These are phyloP conservation scores for Calocybe gangraenosa DNA, from an alignment of 768 basidiomycete genomes.

Conservation along the genomic window DNA sequence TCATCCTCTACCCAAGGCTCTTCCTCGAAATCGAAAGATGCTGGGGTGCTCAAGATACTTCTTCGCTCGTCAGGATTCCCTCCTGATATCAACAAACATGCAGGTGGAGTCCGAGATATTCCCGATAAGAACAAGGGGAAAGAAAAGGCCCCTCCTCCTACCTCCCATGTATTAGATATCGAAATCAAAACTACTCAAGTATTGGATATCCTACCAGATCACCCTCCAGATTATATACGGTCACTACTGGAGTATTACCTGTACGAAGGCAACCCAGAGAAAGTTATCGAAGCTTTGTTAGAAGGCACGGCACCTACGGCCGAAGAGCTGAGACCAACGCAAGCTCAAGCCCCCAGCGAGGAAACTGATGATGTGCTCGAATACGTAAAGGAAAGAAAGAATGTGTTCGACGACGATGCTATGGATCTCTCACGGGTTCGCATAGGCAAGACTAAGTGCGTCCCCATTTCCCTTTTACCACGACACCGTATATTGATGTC, in stretches of 20 bases:
- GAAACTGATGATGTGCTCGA: slow-evolving; percentile 11
- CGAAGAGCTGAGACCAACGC: slow-evolving; percentile 18
- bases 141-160: slow-evolving; percentile 25
- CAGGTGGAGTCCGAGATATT: slow-evolving; percentile 19
- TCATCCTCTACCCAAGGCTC: slow-evolving; percentile 2
- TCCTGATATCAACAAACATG: slow-evolving; percentile 34
- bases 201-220: slow-evolving; percentile 71
- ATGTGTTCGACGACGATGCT: slow-evolving; percentile 70
- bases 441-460: slow-evolving; percentile 56
- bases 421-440: slow-evolving; percentile 61
- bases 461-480: neutral
- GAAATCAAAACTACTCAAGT: slow-evolving; percentile 65
- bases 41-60: slow-evolving; percentile 61
- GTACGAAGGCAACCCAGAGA: slow-evolving; percentile 55
- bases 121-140: slow-evolving; percentile 34
- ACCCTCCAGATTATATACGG: slow-evolving; percentile 51
- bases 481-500: neutral
- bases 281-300: slow-evolving; percentile 66
- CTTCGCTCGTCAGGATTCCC: slow-evolving; percentile 56
- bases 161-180: slow-evolving; percentile 36
- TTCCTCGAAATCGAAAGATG: slow-evolving; percentile 24
- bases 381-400: slow-evolving; percentile 47
- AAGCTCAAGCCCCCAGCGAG: neutral
- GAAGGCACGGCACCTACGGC: slow-evolving; percentile 61
- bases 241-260: slow-evolving; percentile 47